Evolutionary conservation across 2,329 filamentous ascomycete species (phyloP), one percentile per base, ranked within the genome.

Genomic region (Clonostachys rhizophaga): DNA sequence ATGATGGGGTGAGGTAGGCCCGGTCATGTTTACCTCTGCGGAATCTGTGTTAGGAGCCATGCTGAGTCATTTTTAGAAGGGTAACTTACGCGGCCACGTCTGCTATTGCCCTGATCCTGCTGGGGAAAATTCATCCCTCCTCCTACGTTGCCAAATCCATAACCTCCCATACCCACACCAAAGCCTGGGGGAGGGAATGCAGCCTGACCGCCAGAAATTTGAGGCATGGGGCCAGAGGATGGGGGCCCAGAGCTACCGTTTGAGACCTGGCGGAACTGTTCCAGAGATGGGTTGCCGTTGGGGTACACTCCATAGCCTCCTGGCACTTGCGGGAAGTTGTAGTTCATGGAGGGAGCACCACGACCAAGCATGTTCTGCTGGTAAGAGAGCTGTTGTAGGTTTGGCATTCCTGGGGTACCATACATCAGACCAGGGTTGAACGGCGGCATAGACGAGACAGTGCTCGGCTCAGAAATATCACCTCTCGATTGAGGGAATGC

Each of bases 301-400:
- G 67, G 72, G 55, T 75, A 83, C n/a, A 67, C 71, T n/a, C 67
- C 70, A 55, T 75, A 83, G 1, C 75, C 75, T 36, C 73, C 68
- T 58, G 76, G 79, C 71, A 84, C 76, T 8, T 67, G 61, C 5
- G 77, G 72, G 57, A 76, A 84, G 62, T 72, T 82, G 59, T 76
- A 80, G 58, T 70, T 75, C 67, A 82, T 74, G 10, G 74, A 74
- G 12, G 78, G 76, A 3, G 67, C 65, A 9, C 70, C 73, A 16
- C 80, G 72, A 42, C 70, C 70, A 62, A 84, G 71, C 67, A 83
- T 72, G 56, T 61, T 71, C 58, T 83, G 80, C 59, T 83, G 80
- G 57, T 79, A 83, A 52, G 81, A 78, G 54, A 83, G 42, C 33
- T 49, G 59, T 54, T 76, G 78, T 57, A 79, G 74, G 50, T 82